phyloP scores from a whole-genome alignment of 345 rosid species.

The Syzygium grande region DNA sequence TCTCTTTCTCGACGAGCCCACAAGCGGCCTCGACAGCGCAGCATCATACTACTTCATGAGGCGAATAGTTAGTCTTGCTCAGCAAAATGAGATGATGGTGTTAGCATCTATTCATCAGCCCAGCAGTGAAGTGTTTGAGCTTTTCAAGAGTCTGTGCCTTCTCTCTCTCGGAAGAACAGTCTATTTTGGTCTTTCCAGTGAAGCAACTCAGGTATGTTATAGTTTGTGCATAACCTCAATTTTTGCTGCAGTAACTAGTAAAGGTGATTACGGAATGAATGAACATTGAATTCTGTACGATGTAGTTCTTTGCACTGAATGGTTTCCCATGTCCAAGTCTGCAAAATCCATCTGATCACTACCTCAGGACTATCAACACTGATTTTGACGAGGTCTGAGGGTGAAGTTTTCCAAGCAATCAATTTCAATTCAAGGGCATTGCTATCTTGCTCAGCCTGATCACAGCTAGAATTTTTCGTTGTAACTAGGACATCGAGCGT shows the following conservation, averaged over 20 bases:
- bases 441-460: background rate
- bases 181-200: conserved; percentile 39
- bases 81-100: conserved; percentile 15
- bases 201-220: conserved; percentile 20
- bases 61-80: conserved; percentile 24
- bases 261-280: background rate
- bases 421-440: background rate
- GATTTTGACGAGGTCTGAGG: conserved; percentile 31
- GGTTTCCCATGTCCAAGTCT: conserved; percentile 41
- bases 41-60: conserved; percentile 40
- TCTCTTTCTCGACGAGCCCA: conserved; percentile 49
- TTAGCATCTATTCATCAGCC: conserved; percentile 52
- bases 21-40: conserved; percentile 47
- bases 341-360: conserved; percentile 48
- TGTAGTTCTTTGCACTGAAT: conserved; percentile 42
- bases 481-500: background rate
- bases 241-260: background rate
- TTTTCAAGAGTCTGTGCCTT: conserved; percentile 36
- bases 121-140: conserved; percentile 33
- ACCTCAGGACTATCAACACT: conserved; percentile 34
- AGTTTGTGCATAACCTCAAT: background rate
- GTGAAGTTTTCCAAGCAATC: conserved; percentile 17
- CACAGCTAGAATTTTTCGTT: background rate
- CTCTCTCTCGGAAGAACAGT: conserved; percentile 35
- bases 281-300: background rate